A percentile compares a stretch with the other conserved stretches of the same genome.
Evolutionary conservation across 2,329 filamentous ascomycete genomes (phyloP).

Genomic region (Penicillium olsonii): DNA sequence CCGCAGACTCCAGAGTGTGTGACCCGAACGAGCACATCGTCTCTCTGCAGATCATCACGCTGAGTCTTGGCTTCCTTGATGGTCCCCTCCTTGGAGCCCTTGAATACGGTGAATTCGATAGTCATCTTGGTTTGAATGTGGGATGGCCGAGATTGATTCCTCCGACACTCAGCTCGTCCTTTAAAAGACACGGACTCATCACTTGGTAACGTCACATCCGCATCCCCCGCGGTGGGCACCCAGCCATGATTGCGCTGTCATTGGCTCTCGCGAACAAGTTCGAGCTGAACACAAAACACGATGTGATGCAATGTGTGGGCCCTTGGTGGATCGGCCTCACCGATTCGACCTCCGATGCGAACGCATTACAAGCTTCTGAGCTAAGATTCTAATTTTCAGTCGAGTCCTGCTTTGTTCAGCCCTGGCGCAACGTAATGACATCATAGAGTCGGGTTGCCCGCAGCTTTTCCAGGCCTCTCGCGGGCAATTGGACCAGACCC

Average conservation of each 20-base stretch:
- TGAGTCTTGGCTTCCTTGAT: conserved; percentile 54
- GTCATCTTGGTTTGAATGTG: conserved; percentile 21
- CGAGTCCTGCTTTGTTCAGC: too few species aligned
- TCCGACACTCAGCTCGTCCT: too few species aligned
- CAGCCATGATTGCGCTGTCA: not conserved
- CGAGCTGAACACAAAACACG: not conserved
- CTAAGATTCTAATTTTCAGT: too few species aligned
- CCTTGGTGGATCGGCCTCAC: not conserved
- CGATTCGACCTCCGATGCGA: conserved; percentile 2
- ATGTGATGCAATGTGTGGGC: conserved; percentile 11
- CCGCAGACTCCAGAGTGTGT: conserved; percentile 69
- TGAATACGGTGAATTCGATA: conserved; percentile 62
- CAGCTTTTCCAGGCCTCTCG: too few species aligned
- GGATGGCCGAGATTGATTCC: too few species aligned
- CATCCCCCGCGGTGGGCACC: not conserved
- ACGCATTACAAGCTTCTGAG: not conserved
- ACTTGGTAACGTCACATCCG: not conserved
- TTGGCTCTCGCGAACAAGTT: not conserved
- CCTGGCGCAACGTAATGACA: not conserved
- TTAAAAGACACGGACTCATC: not conserved
- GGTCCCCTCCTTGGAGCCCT: conserved; percentile 60
- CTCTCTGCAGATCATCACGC: conserved; percentile 34
- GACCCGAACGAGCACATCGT: conserved; percentile 61
- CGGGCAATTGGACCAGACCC: too few species aligned
- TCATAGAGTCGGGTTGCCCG: not conserved